Percentiles rank a stretch among this genome's conserved stretches.
phyloP scores from a whole-genome alignment of 306 rosid species.

The Luffa aegyptiaca region DNA sequence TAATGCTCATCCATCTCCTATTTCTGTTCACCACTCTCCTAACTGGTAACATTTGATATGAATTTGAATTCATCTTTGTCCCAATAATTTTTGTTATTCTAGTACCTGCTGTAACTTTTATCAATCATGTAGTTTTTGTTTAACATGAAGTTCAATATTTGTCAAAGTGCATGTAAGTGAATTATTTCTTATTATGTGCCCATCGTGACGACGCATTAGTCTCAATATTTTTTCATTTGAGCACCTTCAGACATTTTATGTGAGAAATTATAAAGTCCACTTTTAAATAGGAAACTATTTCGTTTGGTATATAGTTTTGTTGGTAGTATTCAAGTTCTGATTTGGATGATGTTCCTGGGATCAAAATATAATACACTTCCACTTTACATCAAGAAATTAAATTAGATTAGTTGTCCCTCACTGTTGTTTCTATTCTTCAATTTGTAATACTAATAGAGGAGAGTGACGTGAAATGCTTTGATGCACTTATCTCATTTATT shows the following conservation, averaged over 20 bases:
- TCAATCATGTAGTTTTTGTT: not conserved
- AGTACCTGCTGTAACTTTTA: not conserved
- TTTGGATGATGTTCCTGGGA: not conserved
- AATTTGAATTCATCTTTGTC: not conserved
- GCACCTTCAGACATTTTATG: not conserved
- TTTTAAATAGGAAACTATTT: not conserved
- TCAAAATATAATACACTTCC: not conserved
- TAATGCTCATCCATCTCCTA: slow-evolving; percentile 41
- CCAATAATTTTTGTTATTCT: not conserved
- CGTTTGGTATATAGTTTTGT: not conserved
- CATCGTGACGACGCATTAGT: not conserved
- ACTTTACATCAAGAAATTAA: not conserved
- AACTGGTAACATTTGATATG: slow-evolving; percentile 40
- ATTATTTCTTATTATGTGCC: not conserved
- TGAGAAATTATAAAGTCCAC: not conserved
- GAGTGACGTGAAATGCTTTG: not conserved
- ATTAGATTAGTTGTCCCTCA: not conserved
- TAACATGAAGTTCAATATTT: not conserved
- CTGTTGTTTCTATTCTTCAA: not conserved
- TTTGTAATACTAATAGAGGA: not conserved
- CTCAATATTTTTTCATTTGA: not conserved
- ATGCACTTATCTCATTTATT: not conserved
- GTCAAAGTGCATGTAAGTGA: not conserved
- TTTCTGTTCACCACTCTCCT: slow-evolving; percentile 35
- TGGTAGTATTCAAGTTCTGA: not conserved